These are phyloP conservation scores for Pyrenochaeta sp. DNA, from an alignment of 2,329 filamentous ascomycete genomes.

Conservation along the genomic window DNA sequence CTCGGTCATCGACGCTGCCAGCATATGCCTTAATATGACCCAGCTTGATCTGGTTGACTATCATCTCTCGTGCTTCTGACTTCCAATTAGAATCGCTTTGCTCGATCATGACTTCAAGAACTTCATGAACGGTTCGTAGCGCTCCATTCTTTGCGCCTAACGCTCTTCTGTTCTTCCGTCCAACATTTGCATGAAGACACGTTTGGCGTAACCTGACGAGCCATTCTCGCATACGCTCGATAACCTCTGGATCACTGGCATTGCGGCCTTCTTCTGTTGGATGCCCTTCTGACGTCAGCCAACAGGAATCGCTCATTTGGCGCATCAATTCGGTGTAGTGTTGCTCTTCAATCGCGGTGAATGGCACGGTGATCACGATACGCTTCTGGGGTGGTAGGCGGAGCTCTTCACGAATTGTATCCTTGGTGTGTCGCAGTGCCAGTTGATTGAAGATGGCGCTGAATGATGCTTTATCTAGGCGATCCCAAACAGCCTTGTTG, in stretches of 20 bases:
- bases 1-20: conserved; percentile 60
- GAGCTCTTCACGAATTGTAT: conserved; percentile 79
- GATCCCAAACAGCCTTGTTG: conserved; percentile 71
- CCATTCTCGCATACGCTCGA: conserved; percentile 81
- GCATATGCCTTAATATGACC: conserved; percentile 85
- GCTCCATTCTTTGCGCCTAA: conserved; percentile 70
- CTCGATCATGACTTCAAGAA: conserved; percentile 90
- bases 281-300: conserved; percentile 69
- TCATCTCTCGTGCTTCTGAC: conserved; percentile 71
- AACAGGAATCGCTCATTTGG: conserved; percentile 76
- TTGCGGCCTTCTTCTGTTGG: conserved; percentile 72
- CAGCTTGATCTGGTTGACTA: conserved; percentile 70
- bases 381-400: conserved; percentile 82
- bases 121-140: conserved; percentile 83
- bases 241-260: conserved; percentile 62
- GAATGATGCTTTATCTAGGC: conserved; percentile 74
- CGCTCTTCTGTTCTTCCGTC: conserved; percentile 69
- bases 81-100: conserved; percentile 75
- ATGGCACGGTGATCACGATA: conserved; percentile 87
- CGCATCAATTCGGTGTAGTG: conserved; percentile 81
- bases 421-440: conserved; percentile 86
- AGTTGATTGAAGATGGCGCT: conserved; percentile 74
- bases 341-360: conserved; percentile 89
- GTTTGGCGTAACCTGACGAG: conserved; percentile 81
- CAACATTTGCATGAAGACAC: conserved; percentile 85